Conservation (phyloP, 2,329 filamentous ascomycete species). For the Pseudohalonectria lignicola region DNA sequence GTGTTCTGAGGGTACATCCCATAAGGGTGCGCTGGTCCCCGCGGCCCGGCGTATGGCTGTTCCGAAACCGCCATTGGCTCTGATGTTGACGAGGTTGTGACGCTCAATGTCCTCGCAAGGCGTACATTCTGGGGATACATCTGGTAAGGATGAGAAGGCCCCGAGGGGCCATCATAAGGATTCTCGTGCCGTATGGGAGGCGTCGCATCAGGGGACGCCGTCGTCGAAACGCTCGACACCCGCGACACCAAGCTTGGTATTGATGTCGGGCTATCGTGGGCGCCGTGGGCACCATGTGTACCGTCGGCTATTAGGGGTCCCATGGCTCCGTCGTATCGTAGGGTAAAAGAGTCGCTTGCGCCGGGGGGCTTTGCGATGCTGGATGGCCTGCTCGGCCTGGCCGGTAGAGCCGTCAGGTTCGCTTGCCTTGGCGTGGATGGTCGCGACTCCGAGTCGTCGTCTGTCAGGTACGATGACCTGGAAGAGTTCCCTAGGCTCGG, state of each 20-base stretch:
- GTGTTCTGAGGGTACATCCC: conserved; percentile 77
- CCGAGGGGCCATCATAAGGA: conserved; percentile 58
- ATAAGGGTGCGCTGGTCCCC: conserved; percentile 74
- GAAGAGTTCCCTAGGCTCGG: neutral
- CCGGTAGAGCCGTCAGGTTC: neutral
- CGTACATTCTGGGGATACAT: conserved; percentile 76
- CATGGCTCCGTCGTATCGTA: conserved; percentile 39
- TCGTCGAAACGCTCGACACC: conserved; percentile 19
- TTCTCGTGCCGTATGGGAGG: conserved; percentile 31
- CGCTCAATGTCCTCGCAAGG: conserved; percentile 60
- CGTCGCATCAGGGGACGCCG: conserved; percentile 22
- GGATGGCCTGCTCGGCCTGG: conserved; percentile 20
- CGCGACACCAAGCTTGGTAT: conserved; percentile 9
- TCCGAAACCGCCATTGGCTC: conserved; percentile 17
- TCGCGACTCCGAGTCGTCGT: neutral
- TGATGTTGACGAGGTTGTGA: conserved; percentile 37
- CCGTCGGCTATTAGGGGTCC: conserved; percentile 8
- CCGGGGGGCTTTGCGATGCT: conserved; percentile 45
- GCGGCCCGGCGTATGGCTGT: conserved; percentile 44
- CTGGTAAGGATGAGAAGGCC: conserved; percentile 73
- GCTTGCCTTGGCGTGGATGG: neutral
- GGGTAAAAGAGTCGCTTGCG: conserved; percentile 34
- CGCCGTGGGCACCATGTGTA: neutral
- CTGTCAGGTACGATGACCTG: neutral
- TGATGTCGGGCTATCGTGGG: neutral